phyloP scores from a whole-genome alignment of 75 land plant species.

The Pinus taeda region DNA sequence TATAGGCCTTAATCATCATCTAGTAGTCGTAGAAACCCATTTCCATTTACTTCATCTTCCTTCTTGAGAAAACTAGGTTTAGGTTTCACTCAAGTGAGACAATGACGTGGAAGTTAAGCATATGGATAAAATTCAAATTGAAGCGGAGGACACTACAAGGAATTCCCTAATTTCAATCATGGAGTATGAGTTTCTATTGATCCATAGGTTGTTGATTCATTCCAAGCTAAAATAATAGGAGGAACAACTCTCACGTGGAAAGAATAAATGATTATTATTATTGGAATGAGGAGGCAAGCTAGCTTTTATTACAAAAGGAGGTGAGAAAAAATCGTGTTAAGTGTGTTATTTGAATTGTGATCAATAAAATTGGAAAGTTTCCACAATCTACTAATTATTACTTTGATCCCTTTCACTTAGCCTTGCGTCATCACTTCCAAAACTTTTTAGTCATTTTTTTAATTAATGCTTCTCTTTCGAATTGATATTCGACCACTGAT shows the following conservation, averaged over 20 bases:
- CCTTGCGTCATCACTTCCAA: too few relatives aligned
- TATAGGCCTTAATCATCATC: constrained; percentile 65
- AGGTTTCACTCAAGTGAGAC: constrained; percentile 69
- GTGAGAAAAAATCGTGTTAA: too few relatives aligned
- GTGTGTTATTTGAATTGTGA: too few relatives aligned
- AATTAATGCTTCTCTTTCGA: too few relatives aligned
- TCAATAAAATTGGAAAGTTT: too few relatives aligned
- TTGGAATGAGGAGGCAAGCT: constrained; percentile 60
- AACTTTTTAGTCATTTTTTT: too few relatives aligned
- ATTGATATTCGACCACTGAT: too few relatives aligned
- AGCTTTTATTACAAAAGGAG: not conserved
- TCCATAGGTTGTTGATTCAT: constrained; percentile 27
- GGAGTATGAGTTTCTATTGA: constrained; percentile 38
- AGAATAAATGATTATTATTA: constrained; percentile 66
- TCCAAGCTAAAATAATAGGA: constrained; percentile 28
- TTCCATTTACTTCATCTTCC: constrained; percentile 49
- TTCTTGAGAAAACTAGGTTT: constrained; percentile 61
- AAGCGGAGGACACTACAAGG: constrained; percentile 25
- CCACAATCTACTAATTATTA: too few relatives aligned
- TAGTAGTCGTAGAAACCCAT: constrained; percentile 50
- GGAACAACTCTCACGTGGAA: constrained; percentile 81
- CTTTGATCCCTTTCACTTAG: too few relatives aligned
- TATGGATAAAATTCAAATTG: constrained; percentile 34
- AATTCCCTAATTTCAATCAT: constrained; percentile 27
- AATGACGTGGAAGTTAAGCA: constrained; percentile 10